Percentiles rank a stretch among this genome's conserved stretches.
Evolutionary conservation across 768 basidiomycete genomes (phyloP).

Genomic region (Russula ochroleuca): DNA sequence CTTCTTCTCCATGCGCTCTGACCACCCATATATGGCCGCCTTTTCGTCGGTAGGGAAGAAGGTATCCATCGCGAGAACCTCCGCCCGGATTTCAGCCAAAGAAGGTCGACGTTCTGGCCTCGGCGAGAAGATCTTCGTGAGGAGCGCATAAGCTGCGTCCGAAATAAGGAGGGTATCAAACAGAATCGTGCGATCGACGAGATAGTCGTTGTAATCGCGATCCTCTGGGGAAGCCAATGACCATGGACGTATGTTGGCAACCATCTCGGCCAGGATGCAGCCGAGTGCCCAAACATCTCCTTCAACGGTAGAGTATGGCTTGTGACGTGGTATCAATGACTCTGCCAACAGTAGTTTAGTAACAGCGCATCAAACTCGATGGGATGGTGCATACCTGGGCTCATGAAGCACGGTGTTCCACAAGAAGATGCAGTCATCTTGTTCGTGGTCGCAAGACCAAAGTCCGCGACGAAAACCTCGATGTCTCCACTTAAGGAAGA

Average conservation of each 20-base stretch:
- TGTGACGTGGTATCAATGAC: neutral
- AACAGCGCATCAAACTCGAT: neutral
- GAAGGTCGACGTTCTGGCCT: constrained; percentile 59
- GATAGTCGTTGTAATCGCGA: neutral
- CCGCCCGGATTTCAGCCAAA: constrained; percentile 53
- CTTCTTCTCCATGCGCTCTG: neutral
- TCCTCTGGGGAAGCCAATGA: constrained; percentile 2
- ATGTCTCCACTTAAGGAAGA: constrained; percentile 2
- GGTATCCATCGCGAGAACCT: constrained; percentile 51
- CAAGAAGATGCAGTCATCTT: constrained; percentile 12
- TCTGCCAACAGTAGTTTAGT: neutral
- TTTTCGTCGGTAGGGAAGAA: constrained; percentile 58
- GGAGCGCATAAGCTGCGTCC: constrained; percentile 40
- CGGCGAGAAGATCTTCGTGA: constrained; percentile 55
- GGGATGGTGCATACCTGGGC: constrained; percentile 15
- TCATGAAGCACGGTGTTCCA: constrained; percentile 20
- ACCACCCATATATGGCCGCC: neutral
- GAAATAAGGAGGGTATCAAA: constrained; percentile 31
- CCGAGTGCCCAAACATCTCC: constrained; percentile 23
- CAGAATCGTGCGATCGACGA: constrained; percentile 1
- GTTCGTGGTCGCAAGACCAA: constrained; percentile 20
- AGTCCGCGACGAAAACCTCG: constrained; percentile 17
- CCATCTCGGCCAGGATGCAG: constrained; percentile 20
- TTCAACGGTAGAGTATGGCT: neutral
- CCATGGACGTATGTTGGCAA: constrained; percentile 13